Evolutionary conservation across 2,329 filamentous ascomycete species (phyloP), one percentile per base, ranked within the genome.

Genomic region (Didymella sp.): DNA sequence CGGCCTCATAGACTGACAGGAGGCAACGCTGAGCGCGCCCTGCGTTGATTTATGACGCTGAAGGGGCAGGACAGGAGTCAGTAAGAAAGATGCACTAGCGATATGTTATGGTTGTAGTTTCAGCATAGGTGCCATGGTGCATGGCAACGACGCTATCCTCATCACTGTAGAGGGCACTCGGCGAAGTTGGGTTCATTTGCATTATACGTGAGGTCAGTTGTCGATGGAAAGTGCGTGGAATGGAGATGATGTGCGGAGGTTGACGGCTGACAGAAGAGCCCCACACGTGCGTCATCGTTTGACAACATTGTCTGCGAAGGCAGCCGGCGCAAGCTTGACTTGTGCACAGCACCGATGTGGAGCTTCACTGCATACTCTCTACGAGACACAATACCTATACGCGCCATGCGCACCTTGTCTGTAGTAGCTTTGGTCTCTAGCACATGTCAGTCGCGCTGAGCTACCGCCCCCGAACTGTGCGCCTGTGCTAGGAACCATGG

Each of bases 401-500:
- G 35, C 37, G 35, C 41, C 33, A 55, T 55, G 54, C 5, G 43
- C 43, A 35, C 31, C 19, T 43, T 51, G 13, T 13, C 2, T 13
- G 13, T 15, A 2, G 15, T 19, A n/a, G 35, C 13, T 31, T 25
- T 13, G 22, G 19, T 25, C n/a, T 13, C 27, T 12, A 11, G 50
- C 46, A 25, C 43, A 48, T 40, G 38, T 46, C 22, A 45, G 15
- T 25, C 3, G 17, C 25, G 40, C 35, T 59, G 24, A 28, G 22
- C 7, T 6, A 19, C n/a, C 15, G 3, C 27, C 37, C 42, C 41
- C 31, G 44, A 47, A 45, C 30, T 22, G 47, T 44, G 56, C 35
- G 22, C 27, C n/a, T 27, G 15, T 21, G 54, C 38, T 48, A 42
- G 44, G 28, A 35, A 56, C 48, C 47, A 76, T 76, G 73, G 71